A percentile compares a stretch with the other conserved stretches of the same genome.
phyloP scores from a whole-genome alignment of 2,329 filamentous ascomycete species.

The Hypoxylon sp. region DNA sequence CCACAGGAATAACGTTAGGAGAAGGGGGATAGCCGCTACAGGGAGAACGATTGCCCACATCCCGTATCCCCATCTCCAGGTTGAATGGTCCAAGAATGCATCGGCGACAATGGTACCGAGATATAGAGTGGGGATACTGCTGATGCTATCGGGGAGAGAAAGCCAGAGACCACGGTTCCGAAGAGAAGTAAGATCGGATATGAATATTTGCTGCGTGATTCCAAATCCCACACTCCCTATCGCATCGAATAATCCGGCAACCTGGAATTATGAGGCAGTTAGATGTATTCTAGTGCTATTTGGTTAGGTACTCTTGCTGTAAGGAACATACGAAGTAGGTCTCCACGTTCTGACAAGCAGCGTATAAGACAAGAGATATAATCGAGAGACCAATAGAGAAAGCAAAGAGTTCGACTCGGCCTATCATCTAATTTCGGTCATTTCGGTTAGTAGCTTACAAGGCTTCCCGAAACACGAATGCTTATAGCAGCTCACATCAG shows the following conservation, averaged over 20 bases:
- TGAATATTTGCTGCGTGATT: conserved; percentile 70
- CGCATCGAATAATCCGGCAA: conserved; percentile 68
- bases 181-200: conserved; percentile 69
- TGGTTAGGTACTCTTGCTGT: too few relatives aligned
- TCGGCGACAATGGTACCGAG: conserved; percentile 63
- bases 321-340: conserved; percentile 52
- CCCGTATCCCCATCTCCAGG: conserved; percentile 71
- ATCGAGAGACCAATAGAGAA: conserved; percentile 60
- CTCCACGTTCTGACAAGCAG: conserved; percentile 61
- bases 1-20: conserved; percentile 60
- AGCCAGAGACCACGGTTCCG: conserved; percentile 67
- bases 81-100: conserved; percentile 54
- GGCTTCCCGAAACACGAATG: too few relatives aligned
- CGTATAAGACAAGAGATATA: conserved; percentile 64
- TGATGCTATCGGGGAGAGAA: conserved; percentile 66
- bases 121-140: conserved; percentile 70
- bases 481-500: too few relatives aligned
- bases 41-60: conserved; percentile 70
- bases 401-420: too few relatives aligned
- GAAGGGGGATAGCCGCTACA: conserved; percentile 62
- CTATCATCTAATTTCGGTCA: too few relatives aligned
- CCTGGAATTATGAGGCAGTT: too few relatives aligned
- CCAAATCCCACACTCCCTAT: conserved; percentile 66
- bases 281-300: too few relatives aligned
- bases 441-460: too few relatives aligned